Conservation (phyloP, 2,329 filamentous ascomycete genomes). For the Ophiostoma pallidulum region DNA sequence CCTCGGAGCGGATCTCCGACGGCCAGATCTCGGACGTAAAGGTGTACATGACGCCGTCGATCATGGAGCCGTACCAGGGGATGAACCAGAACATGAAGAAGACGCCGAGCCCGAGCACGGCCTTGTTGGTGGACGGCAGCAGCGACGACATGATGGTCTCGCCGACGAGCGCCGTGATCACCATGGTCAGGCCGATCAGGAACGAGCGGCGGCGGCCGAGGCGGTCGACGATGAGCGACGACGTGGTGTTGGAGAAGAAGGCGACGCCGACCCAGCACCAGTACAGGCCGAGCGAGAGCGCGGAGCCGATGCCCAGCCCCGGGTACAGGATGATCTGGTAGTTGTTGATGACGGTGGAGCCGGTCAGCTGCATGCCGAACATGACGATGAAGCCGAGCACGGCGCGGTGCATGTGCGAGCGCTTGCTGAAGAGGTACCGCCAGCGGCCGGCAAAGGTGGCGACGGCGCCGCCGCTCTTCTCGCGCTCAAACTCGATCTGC, state of each 20-base stretch:
- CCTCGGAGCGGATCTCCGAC: neutral
- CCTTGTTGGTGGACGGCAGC: slow-evolving; percentile 1
- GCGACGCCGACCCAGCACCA: slow-evolving; percentile 25
- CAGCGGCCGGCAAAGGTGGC: slow-evolving; percentile 1
- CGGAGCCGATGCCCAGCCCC: slow-evolving; percentile 36
- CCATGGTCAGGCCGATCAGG: slow-evolving; percentile 16
- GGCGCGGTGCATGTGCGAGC: slow-evolving; percentile 4
- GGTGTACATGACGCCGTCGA: slow-evolving; percentile 4
- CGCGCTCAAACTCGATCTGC: slow-evolving; percentile 3
- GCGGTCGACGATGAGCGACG: too few species aligned
- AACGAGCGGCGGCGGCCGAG: slow-evolving; percentile 18
- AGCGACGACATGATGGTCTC: neutral
- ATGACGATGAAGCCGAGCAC: slow-evolving; percentile 1
- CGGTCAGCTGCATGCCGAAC: slow-evolving; percentile 10
- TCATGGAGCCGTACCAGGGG: slow-evolving; percentile 2
- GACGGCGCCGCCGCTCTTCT: neutral
- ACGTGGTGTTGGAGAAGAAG: slow-evolving; percentile 26
- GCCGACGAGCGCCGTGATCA: neutral
- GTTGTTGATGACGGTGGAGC: slow-evolving; percentile 1
- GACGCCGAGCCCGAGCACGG: neutral
- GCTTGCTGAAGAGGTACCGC: slow-evolving; percentile 3
- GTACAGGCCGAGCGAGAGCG: slow-evolving; percentile 53
- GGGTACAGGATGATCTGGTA: slow-evolving; percentile 7
- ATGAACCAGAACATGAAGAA: slow-evolving; percentile 7
- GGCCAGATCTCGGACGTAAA: slow-evolving; percentile 2